Evolutionary conservation across 768 basidiomycete genomes (phyloP).

Genomic region (Trametopsis cervina): DNA sequence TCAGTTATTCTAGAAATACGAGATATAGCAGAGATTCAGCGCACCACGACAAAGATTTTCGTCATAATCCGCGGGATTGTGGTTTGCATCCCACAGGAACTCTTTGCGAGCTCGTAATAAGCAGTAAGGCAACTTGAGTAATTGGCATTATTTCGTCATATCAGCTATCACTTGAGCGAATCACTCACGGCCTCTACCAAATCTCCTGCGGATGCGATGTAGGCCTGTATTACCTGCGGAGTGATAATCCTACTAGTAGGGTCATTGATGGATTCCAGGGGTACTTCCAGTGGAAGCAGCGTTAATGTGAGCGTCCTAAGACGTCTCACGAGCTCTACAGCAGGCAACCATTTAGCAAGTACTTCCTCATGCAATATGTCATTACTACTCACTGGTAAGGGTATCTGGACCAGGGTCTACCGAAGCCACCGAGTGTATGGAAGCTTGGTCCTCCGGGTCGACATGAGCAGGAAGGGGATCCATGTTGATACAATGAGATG

Average conservation of each 20-base stretch:
- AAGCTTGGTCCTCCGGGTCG: conserved; percentile 33
- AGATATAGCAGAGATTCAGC: conserved; percentile 11
- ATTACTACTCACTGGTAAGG: conserved; percentile 53
- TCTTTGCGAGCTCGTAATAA: conserved; percentile 70
- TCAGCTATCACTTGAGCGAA: too few relatives aligned
- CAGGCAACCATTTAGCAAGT: background rate
- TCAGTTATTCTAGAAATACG: background rate
- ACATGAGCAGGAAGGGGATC: conserved; percentile 4
- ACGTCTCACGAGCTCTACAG: conserved; percentile 71
- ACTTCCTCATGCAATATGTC: background rate
- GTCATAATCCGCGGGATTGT: conserved; percentile 78
- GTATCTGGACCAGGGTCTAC: conserved; percentile 61
- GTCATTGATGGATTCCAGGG: conserved; percentile 53
- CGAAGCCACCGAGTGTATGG: conserved; percentile 38
- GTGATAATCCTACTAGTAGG: conserved; percentile 84
- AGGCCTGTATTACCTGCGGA: conserved; percentile 70
- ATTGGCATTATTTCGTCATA: too few relatives aligned
- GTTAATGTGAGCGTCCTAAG: conserved; percentile 67
- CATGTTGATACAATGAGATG: background rate
- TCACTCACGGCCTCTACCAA: conserved; percentile 71
- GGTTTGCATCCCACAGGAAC: conserved; percentile 77
- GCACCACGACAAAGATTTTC: conserved; percentile 79
- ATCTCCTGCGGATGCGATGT: conserved; percentile 77
- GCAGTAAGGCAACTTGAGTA: conserved; percentile 67
- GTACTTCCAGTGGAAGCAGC: conserved; percentile 79